A percentile compares a stretch with the other conserved stretches of the same genome.
These are phyloP conservation scores for Leccinum imitatum DNA, from an alignment of 768 basidiomycete genomes.

Conservation along the genomic window DNA sequence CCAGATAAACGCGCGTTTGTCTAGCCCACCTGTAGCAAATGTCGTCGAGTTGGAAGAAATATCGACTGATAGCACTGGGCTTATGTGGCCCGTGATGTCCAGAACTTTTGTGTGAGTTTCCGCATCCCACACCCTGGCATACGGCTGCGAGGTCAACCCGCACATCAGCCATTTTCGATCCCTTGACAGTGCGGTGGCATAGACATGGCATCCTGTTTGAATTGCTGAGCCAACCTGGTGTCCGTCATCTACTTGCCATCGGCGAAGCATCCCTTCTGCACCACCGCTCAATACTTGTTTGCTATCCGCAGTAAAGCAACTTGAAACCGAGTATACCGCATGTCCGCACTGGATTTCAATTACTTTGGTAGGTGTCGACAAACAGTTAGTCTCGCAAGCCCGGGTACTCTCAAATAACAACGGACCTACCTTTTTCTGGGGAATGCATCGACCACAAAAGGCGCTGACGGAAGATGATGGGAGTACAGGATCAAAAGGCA, in stretches of 20 bases:
- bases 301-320: background rate
- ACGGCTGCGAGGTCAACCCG: background rate
- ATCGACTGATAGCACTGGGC: background rate
- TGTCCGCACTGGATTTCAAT: background rate
- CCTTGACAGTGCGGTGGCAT: background rate
- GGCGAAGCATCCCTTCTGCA: background rate
- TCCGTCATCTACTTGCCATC: conserved; percentile 3
- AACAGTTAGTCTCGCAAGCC: background rate
- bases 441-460: background rate
- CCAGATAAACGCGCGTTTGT: background rate
- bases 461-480: background rate
- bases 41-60: background rate
- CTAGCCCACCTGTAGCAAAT: background rate
- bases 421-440: background rate
- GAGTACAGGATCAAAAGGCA: background rate
- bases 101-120: background rate
- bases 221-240: background rate
- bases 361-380: background rate
- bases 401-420: background rate
- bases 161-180: background rate
- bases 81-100: background rate
- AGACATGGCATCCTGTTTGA: background rate
- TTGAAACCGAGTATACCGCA: background rate
- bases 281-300: conserved; percentile 5
- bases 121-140: background rate